Conservation (phyloP, 345 rosid genomes). For the Gossypium arboreum region DNA sequence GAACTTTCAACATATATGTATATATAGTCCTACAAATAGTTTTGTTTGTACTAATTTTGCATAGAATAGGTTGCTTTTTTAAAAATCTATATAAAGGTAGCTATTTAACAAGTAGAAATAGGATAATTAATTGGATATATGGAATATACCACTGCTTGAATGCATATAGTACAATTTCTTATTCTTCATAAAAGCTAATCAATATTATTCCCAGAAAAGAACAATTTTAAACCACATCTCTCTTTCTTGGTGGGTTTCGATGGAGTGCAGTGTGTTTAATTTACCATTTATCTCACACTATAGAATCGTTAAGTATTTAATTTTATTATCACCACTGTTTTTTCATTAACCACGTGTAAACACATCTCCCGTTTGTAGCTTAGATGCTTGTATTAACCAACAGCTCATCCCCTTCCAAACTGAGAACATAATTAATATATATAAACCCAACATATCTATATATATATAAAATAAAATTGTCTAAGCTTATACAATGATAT, state of each 20-base stretch:
- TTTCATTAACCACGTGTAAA: no score
- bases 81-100: neutral
- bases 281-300: no score
- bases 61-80: neutral
- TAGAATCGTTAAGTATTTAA: accelerated
- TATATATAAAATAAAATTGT: neutral
- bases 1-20: no score
- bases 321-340: accelerated
- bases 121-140: no score
- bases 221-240: neutral
- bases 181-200: neutral
- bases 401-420: neutral
- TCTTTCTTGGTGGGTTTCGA: neutral
- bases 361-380: no score
- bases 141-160: no score
- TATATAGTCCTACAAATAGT: neutral
- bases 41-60: neutral
- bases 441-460: neutral
- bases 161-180: neutral
- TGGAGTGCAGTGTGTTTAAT: no score
- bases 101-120: no score
- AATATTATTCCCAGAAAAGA: no score
- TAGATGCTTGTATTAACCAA: no score
- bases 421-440: neutral
- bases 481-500: neutral